Evolutionary conservation across 2,329 filamentous ascomycete species (phyloP).

Genomic region (Alternaria consortialis): DNA sequence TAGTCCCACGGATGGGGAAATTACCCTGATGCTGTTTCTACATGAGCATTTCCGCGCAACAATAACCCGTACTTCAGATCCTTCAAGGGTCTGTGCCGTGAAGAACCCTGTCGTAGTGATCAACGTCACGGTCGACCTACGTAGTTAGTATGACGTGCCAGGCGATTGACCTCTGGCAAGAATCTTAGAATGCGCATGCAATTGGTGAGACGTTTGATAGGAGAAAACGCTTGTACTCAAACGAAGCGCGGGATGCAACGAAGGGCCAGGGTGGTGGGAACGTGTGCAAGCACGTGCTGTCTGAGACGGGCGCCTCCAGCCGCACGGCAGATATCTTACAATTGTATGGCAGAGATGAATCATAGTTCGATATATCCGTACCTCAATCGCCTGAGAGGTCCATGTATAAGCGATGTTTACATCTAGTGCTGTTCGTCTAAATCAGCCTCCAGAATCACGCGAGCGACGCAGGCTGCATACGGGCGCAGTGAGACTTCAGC

Average conservation of each 20-base stretch:
- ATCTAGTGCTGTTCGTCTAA: not conserved
- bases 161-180: not conserved
- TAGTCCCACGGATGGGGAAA: not conserved
- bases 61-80: not conserved
- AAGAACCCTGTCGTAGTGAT: conserved; percentile 1
- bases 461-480: not conserved
- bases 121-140: conserved; percentile 8
- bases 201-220: not conserved
- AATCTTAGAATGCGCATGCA: not conserved
- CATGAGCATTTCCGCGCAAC: conserved; percentile 12
- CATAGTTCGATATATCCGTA: not conserved
- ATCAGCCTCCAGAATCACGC: not conserved
- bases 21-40: conserved; percentile 8
- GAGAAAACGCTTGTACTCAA: not conserved
- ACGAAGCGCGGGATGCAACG: conserved; percentile 10
- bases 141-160: not conserved
- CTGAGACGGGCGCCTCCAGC: conserved; percentile 12
- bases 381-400: not conserved
- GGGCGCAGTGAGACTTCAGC: not conserved
- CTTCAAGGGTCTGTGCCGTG: conserved; percentile 3
- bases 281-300: not conserved
- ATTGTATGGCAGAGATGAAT: not conserved
- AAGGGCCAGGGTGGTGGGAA: conserved; percentile 2
- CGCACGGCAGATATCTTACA: conserved; percentile 1
- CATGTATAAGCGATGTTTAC: not conserved